Evolutionary conservation across 2,329 filamentous ascomycete species (phyloP).

Genomic region (Trichophyton simii): DNA sequence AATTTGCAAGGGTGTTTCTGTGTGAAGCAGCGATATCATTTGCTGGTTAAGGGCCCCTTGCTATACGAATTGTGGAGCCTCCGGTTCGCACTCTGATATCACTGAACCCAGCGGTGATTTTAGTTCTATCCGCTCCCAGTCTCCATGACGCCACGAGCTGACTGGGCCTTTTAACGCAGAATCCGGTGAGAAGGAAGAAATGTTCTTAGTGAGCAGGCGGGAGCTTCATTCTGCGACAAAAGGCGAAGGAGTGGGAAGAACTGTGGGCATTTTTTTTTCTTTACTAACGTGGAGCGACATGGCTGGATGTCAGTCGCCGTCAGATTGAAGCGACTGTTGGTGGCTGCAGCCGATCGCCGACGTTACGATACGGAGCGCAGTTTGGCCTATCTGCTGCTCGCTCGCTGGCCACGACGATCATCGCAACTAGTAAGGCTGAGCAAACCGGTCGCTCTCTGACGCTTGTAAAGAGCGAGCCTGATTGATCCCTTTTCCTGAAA

Average conservation of each 20-base stretch:
- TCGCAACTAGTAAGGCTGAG: constrained; percentile 3
- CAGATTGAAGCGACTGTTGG: not conserved
- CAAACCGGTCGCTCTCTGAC: not conserved
- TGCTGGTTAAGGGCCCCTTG: not conserved
- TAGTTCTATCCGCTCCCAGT: not conserved
- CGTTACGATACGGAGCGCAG: not conserved
- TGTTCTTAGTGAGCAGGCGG: not conserved
- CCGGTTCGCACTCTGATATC: not conserved
- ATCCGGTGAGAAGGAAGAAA: not conserved
- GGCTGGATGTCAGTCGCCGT: not conserved
- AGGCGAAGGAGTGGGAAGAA: not conserved
- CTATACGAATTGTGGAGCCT: not conserved
- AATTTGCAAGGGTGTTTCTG: not conserved
- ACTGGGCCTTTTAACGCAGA: not conserved
- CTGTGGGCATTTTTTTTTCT: not conserved
- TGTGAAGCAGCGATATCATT: not conserved
- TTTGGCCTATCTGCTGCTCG: not conserved
- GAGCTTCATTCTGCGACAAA: not conserved
- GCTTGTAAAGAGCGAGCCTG: not conserved
- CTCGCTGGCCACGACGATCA: not conserved
- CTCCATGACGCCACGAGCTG: not conserved
- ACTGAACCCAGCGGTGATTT: not conserved
- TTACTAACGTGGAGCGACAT: not conserved
- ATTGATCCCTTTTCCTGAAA: too few relatives aligned
- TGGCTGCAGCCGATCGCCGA: not conserved